These are phyloP conservation scores for Thecaphora thlaspeos DNA, from an alignment of 1,284 basidiomycete species.

Conservation along the genomic window DNA sequence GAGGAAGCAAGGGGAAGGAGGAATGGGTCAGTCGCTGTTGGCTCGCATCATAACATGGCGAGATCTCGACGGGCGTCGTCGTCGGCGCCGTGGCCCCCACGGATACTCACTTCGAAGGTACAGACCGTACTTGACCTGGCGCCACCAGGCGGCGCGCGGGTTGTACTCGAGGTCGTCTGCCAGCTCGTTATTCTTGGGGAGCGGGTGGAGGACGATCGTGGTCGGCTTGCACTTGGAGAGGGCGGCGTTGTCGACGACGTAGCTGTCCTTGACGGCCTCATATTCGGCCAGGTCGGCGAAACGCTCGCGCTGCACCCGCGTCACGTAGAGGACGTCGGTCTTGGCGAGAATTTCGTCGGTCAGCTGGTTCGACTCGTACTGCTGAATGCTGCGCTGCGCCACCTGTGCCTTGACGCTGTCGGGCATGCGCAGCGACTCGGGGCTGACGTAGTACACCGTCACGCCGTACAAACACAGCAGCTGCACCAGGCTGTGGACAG, in stretches of 20 bases:
- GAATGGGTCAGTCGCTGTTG: too few species aligned
- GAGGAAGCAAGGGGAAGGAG: too few species aligned
- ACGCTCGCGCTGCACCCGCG: slow-evolving; percentile 92
- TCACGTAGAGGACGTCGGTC: slow-evolving; percentile 97
- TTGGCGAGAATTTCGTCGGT: slow-evolving; percentile 79
- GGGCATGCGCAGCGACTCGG: slow-evolving; percentile 87
- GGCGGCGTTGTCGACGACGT: slow-evolving; percentile 89
- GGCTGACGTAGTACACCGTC: slow-evolving; percentile 92
- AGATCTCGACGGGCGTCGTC: too few species aligned
- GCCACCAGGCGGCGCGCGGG: slow-evolving; percentile 91
- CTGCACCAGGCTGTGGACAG: slow-evolving; percentile 92
- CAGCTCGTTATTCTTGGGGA: slow-evolving; percentile 94
- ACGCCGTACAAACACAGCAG: slow-evolving; percentile 81
- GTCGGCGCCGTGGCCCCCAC: too few species aligned
- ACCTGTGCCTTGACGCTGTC: slow-evolving; percentile 75
- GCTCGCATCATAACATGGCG: too few species aligned
- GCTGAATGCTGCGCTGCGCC: slow-evolving; percentile 61
- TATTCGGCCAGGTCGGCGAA: slow-evolving; percentile 81
- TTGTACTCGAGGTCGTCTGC: slow-evolving; percentile 98
- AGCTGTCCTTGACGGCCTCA: slow-evolving; percentile 86
- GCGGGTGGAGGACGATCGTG: slow-evolving; percentile 97
- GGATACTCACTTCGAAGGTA: slow-evolving; percentile 62
- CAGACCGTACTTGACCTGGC: slow-evolving; percentile 96
- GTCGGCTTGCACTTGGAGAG: slow-evolving; percentile 87
- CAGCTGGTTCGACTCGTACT: slow-evolving; percentile 79